A percentile compares a stretch with the other conserved stretches of the same genome.
Conservation (phyloP, 2,329 filamentous ascomycete species). For the Colletotrichum sp. region DNA sequence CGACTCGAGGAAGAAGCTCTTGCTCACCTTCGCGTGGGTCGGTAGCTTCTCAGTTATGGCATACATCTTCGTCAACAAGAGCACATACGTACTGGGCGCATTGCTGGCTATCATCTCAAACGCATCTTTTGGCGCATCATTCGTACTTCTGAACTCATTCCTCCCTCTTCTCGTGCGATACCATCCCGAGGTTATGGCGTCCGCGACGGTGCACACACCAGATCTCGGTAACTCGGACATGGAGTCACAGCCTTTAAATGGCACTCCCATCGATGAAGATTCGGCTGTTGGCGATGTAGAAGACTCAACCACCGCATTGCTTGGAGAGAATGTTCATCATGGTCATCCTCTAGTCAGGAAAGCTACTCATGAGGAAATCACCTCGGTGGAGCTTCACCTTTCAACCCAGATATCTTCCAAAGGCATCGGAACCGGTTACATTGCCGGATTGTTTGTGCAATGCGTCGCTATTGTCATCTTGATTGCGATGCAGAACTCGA, state of each 20-base stretch:
- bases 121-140: conserved; percentile 92
- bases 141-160: conserved; percentile 95
- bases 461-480: conserved; percentile 81
- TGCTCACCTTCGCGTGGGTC: conserved; percentile 83
- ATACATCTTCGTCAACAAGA: conserved; percentile 79
- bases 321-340: conserved; percentile 38
- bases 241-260: conserved; percentile 40
- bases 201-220: conserved; percentile 31
- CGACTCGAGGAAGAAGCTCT: conserved; percentile 84
- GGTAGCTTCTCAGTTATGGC: conserved; percentile 87
- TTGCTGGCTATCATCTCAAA: conserved; percentile 89
- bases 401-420: conserved; percentile 91
- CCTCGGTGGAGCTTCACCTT: conserved; percentile 74
- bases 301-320: conserved; percentile 53
- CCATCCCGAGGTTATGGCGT: conserved; percentile 62
- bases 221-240: conserved; percentile 34
- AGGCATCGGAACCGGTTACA: conserved; percentile 93
- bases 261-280: conserved; percentile 34
- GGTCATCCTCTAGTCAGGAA: conserved; percentile 39
- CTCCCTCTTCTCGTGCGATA: conserved; percentile 88
- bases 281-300: conserved; percentile 31
- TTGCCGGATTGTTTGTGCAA: conserved; percentile 84
- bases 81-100: conserved; percentile 80
- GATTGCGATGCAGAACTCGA: conserved; percentile 74
- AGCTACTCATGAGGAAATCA: conserved; percentile 52